These are phyloP conservation scores for Hygrophorus russula DNA, from an alignment of 768 basidiomycete species.

Conservation along the genomic window DNA sequence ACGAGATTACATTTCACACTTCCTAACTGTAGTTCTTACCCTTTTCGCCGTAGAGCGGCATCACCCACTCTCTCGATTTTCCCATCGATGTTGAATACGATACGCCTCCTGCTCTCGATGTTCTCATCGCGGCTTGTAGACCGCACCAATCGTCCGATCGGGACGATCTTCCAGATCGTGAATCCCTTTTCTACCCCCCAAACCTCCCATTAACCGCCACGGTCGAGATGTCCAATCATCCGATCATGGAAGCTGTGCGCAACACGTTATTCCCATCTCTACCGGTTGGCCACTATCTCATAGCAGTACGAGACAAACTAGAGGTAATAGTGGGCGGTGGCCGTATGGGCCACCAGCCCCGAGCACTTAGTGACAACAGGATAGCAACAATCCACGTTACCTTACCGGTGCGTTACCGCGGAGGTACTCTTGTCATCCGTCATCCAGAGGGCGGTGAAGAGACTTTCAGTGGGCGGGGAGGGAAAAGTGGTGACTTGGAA, in stretches of 20 bases:
- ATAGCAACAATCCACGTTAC: conserved; percentile 66
- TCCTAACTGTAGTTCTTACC: not conserved
- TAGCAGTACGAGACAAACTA: conserved; percentile 53
- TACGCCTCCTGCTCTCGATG: conserved; percentile 67
- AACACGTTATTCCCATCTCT: conserved; percentile 63
- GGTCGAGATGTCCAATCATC: conserved; percentile 72
- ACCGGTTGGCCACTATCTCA: conserved; percentile 59
- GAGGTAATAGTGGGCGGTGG: conserved; percentile 58
- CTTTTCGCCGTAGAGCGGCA: conserved; percentile 44
- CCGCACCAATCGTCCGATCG: conserved; percentile 47
- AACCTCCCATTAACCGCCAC: conserved; percentile 65
- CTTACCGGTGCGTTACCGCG: conserved; percentile 63
- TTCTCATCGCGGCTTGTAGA: conserved; percentile 63
- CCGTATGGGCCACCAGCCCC: conserved; percentile 43
- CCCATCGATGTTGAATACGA: conserved; percentile 69
- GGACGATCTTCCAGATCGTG: conserved; percentile 45
- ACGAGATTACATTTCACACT: conserved; percentile 10
- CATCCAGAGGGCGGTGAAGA: conserved; percentile 47
- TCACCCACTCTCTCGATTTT: conserved; percentile 73
- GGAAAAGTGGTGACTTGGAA: conserved; percentile 57
- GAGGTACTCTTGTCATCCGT: conserved; percentile 52
- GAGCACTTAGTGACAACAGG: conserved; percentile 49
- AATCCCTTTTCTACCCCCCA: conserved; percentile 63
- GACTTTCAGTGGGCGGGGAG: conserved; percentile 48
- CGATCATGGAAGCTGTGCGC: conserved; percentile 68